These are phyloP conservation scores for Helotiales sp. DNA, from an alignment of 2,329 filamentous ascomycete species.

Conservation along the genomic window DNA sequence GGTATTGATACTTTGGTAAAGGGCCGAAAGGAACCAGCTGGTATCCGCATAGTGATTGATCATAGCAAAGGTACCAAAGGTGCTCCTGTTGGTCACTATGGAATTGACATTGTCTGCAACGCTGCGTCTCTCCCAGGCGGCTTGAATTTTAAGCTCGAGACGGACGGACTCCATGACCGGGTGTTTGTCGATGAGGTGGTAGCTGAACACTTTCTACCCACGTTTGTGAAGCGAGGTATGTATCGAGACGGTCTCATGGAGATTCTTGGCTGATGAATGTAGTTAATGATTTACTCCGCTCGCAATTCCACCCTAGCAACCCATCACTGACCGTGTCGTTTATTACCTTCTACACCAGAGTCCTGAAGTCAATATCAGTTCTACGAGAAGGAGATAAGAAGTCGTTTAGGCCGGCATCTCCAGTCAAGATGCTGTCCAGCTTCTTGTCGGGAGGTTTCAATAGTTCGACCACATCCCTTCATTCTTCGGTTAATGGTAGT, in stretches of 20 bases:
- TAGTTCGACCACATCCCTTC: constrained; percentile 41
- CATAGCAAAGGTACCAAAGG: constrained; percentile 66
- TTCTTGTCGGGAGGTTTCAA: constrained; percentile 66
- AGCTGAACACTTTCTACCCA: constrained; percentile 70
- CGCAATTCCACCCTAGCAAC: constrained; percentile 69
- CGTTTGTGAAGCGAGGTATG: constrained; percentile 73
- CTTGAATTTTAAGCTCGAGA: constrained; percentile 56
- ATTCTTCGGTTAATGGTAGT: constrained; percentile 33
- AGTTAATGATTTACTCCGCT: constrained; percentile 73
- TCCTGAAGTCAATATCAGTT: constrained; percentile 68
- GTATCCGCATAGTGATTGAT: constrained; percentile 73
- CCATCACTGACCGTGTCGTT: constrained; percentile 64
- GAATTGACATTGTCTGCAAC: constrained; percentile 70
- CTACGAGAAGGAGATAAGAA: constrained; percentile 63
- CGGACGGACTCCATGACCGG: constrained; percentile 67
- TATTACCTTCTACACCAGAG: constrained; percentile 75
- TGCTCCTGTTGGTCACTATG: constrained; percentile 64
- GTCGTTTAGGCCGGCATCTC: constrained; percentile 76
- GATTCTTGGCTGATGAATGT: constrained; percentile 35
- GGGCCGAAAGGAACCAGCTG: constrained; percentile 66
- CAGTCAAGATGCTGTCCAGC: constrained; percentile 85
- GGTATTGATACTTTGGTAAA: constrained; percentile 60
- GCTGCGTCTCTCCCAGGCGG: constrained; percentile 51
- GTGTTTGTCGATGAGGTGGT: constrained; percentile 74
- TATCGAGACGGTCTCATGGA: background rate